phyloP scores from a whole-genome alignment of 805 yeast species.

The Saturnispora halmiae region DNA sequence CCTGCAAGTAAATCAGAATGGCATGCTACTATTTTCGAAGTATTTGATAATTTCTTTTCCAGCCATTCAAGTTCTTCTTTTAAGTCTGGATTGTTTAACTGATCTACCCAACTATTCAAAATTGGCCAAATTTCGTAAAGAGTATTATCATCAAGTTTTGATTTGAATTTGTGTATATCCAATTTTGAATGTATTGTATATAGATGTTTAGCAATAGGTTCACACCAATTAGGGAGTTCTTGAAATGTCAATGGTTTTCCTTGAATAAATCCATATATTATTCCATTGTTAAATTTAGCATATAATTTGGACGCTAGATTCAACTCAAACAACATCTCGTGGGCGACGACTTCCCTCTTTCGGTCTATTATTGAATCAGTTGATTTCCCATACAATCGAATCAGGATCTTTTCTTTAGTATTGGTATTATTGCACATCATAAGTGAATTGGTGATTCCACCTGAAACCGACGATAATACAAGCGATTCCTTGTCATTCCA shows the following conservation, averaged over 20 bases:
- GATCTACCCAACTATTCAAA: slow-evolving; percentile 58
- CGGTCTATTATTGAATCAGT: slow-evolving; percentile 65
- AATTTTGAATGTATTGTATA: slow-evolving; percentile 57
- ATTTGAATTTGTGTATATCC: slow-evolving; percentile 5
- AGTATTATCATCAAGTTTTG: not conserved
- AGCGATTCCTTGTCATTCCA: slow-evolving; percentile 26
- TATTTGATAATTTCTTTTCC: slow-evolving; percentile 29
- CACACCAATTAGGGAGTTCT: slow-evolving; percentile 34
- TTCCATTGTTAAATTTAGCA: slow-evolving; percentile 63
- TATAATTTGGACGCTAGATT: slow-evolving; percentile 60
- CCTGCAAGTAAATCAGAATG: slow-evolving; percentile 74
- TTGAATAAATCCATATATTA: slow-evolving; percentile 58
- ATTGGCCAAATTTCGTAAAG: slow-evolving; percentile 47
- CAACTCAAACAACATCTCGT: slow-evolving; percentile 48
- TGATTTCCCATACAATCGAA: slow-evolving; percentile 68
- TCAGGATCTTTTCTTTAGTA: slow-evolving; percentile 36
- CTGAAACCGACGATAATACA: slow-evolving; percentile 39
- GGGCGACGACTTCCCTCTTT: slow-evolving; percentile 65
- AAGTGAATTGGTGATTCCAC: slow-evolving; percentile 59
- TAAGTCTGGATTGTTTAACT: slow-evolving; percentile 36
- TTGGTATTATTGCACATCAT: slow-evolving; percentile 31
- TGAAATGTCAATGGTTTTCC: slow-evolving; percentile 52
- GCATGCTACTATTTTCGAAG: slow-evolving; percentile 50
- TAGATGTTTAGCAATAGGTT: slow-evolving; percentile 50
- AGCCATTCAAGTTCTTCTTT: slow-evolving; percentile 49